A percentile compares a stretch with the other conserved stretches of the same genome.
Evolutionary conservation across 1,284 basidiomycete genomes (phyloP).

Genomic region (Ganoderma meredithae): DNA sequence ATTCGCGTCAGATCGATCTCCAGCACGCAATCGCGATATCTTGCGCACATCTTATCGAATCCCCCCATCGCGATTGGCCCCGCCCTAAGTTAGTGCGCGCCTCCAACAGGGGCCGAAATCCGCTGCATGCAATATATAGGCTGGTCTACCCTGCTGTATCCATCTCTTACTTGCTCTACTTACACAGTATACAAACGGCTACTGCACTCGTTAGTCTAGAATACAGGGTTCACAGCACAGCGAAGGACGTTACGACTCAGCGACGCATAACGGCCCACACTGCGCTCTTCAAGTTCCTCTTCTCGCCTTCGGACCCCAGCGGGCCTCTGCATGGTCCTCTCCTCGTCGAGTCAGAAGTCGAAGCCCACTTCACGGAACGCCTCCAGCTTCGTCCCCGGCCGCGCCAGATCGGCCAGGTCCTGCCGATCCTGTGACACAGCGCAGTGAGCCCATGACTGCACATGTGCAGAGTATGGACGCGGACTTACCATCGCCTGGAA

Average conservation of each 20-base stretch:
- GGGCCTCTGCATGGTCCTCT: not conserved
- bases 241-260: slow-evolving; percentile 20
- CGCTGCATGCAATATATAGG: not conserved
- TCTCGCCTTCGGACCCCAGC: not conserved
- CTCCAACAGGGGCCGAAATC: not conserved
- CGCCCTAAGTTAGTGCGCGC: not conserved
- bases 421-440: slow-evolving; percentile 55
- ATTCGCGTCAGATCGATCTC: slow-evolving; percentile 38
- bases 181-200: not conserved
- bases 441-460: slow-evolving; percentile 8
- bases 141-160: not conserved
- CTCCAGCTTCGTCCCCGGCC: slow-evolving; percentile 61
- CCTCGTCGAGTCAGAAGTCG: slow-evolving; percentile 68
- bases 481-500: slow-evolving; percentile 80
- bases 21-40: slow-evolving; percentile 29
- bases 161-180: not conserved
- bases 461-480: not conserved
- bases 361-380: slow-evolving; percentile 84
- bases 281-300: not conserved
- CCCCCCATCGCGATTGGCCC: slow-evolving; percentile 19
- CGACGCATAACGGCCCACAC: not conserved
- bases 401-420: slow-evolving; percentile 72
- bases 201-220: slow-evolving; percentile 7
- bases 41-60: slow-evolving; percentile 21
- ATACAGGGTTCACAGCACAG: slow-evolving; percentile 27